Evolutionary conservation across 2,329 filamentous ascomycete genomes (phyloP).

Genomic region (Sporothrix pallida): DNA sequence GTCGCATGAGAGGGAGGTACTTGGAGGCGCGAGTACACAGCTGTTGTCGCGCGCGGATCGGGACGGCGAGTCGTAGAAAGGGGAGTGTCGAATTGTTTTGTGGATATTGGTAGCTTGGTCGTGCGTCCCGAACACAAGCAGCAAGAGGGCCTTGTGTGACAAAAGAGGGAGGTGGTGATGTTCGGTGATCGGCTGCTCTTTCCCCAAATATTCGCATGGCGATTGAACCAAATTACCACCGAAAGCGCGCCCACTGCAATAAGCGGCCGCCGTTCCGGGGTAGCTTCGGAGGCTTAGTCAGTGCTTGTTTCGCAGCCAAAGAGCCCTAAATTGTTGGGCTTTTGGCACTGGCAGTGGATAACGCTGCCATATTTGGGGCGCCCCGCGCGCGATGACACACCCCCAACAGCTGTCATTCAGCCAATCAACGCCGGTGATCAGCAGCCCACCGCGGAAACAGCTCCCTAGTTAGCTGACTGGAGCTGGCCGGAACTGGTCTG

Average conservation of each 20-base stretch:
- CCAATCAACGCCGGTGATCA: conserved; percentile 4
- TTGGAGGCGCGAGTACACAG: background rate
- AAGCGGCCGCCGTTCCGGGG: conserved; percentile 6
- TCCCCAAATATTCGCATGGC: conserved; percentile 24
- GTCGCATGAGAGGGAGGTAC: conserved; percentile 4
- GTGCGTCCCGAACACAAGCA: background rate
- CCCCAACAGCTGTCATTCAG: conserved; percentile 11
- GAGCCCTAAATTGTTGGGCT: background rate
- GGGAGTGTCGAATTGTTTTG: background rate
- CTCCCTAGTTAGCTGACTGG: conserved; percentile 5
- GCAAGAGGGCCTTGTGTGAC: background rate
- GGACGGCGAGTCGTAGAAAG: background rate
- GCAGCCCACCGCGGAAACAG: background rate
- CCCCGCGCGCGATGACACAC: conserved; percentile 18
- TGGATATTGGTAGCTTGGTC: background rate
- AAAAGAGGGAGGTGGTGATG: conserved; percentile 7
- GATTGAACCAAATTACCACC: conserved; percentile 17
- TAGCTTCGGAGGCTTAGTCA: conserved; percentile 25
- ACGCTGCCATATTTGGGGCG: conserved; percentile 11
- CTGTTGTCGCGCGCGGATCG: conserved; percentile 1
- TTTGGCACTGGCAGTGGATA: background rate
- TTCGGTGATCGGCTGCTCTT: background rate
- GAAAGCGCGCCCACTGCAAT: background rate
- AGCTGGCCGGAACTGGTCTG: background rate
- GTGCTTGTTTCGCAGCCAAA: background rate